Base-by-base conservation (phyloP, 805 yeast species). In the Ogataea glucozyma region DNA sequence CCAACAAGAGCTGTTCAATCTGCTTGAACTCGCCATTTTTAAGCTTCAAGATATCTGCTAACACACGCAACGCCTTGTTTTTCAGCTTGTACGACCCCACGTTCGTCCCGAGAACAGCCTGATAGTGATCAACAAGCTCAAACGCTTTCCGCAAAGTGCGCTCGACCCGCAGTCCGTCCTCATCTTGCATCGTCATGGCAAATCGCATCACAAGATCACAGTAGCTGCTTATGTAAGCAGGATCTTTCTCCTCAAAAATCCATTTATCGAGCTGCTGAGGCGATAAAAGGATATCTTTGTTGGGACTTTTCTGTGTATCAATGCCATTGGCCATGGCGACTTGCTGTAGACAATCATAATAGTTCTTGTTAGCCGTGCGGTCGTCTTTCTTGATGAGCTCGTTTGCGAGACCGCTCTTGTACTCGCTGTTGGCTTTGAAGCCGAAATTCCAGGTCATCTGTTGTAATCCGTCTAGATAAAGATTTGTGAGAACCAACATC, bases 171-270 rank as follows among this genome's bases (percentile, higher is more conserved):
- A 56, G 53, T 4, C 54, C 55, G 20, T 23, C 52, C n/a, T n/a
- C 22, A 18, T 50, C 53, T 1, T 61, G 62, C 4, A 66, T 56
- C 1, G 70, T 61, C 19, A 70, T 32, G 0, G 73, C 72, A 48
- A 63, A 61, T 49, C 77, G 58, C 6, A 69, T 39, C 4, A 72
- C 49, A 9, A 73, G 49, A 52, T 73, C 75, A 41, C 60, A 53
- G 38, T 65, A 65, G 21, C 58, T 54, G 3, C 62, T 49, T 12
- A 71, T 39, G 44, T 69, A 71, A 0, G 53, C 46, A 4, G 55
- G 24, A 44, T 66, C 62, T 49, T 66, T 63, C 35, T 55, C 60
- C 20, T 61, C 58, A 34, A 50, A 49, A 36, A 54, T 60, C 40
- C 49, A 46, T 8, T 54, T 46, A 32, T 60, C 56, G 19, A 62